Base-by-base conservation (phyloP, 2,329 filamentous ascomycete genomes). In the Penicillium polonicum region DNA sequence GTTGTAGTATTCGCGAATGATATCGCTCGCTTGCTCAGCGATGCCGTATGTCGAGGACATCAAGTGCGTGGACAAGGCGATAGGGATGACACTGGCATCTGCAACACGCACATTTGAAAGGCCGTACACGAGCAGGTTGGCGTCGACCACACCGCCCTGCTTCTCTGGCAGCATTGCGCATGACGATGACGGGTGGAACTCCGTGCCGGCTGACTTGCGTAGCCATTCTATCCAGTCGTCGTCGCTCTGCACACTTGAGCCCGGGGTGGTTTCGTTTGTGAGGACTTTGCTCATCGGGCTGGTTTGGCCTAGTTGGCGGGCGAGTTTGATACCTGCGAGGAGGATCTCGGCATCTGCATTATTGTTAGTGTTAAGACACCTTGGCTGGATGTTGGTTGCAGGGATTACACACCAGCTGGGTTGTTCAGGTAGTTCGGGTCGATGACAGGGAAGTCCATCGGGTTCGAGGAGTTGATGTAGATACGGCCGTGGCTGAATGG, bases 11-110 rank as follows among this genome's bases (percentile, higher is more conserved):
- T 23, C 5, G 21, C 39, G 53, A 51, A 55, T 55, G 23, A 55
- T 55, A 17, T 42, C 41, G n/a, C 53, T 55, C 5, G 53, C 53
- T 29, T 51, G 66, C 49, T 74, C 72, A 4, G 72, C 71, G 12
- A 74, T 33, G 0, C 70, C 72, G 36, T 73, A 74, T 13, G 72
- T 74, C 15, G 70, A 71, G 5, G 65, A 55, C 71, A 74, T 73
- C 19, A 74, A 62, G 59, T 74, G 72, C 1, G 71, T 70, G 0
- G 71, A 71, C 49, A 74, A 60, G 2, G 71, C 50, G 19, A 69
- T 68, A 0, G 68, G 68, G 0, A 65, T 61, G 5, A 70, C 61
- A 52, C 68, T 70, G 9, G 70, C 69, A 5, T 72, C 70, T 0
- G 66, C 68, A 5, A 72, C 65, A 4, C 70, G 66, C 9, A 72